Base-by-base conservation (phyloP, 2,329 filamentous ascomycete genomes). In the Camillea tinctor region DNA sequence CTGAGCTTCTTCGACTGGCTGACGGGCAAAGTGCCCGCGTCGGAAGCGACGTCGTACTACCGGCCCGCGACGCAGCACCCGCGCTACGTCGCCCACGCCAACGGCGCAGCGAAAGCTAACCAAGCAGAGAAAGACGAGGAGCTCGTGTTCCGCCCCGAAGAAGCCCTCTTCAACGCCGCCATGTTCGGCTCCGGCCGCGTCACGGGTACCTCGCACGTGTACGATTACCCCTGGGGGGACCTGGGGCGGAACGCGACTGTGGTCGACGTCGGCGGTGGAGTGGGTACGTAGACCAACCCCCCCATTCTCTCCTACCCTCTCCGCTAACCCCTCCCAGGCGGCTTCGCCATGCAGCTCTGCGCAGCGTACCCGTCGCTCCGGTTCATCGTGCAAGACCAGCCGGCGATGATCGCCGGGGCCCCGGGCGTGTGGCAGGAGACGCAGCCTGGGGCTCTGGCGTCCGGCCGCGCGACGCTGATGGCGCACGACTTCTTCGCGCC, bases 401-500 rank as follows among this genome's bases (percentile, higher is more conserved):
- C 50, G 11, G 57, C 57, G 23, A 54, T 58, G 48, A 59, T 58
- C 19, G 40, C 62, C n/a, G 61, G 65, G 22, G 64, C 64, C 8
- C 15, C 57, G 23, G 53, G 53, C 11, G 55, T 65, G 30, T 68
- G 64, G 66, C 40, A 64, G 55, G 55, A 56, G 44, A 58, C 66
- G 51, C 60, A 59, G 24, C 66, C 63, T 15, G 55, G 61, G 17
- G 68, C 66, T 23, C 22, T 70, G 4, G 44, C 59, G n/a, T 54
- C 59, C 19, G 63, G 66, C 24, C 56, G 64, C 22, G 53, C 63
- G 49, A 60, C 60, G 50, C 64, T 70, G 50, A 58, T 68, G 52
- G 59, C 56, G 9, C 70, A 73, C 44, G 62, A 70, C 64, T 73
- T 72, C 57, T 72, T 73, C 63, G 53, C 65, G 50, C 52, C 57